Evolutionary conservation across 441 rosid genomes (phyloP).

Genomic region (Iberis amara): DNA sequence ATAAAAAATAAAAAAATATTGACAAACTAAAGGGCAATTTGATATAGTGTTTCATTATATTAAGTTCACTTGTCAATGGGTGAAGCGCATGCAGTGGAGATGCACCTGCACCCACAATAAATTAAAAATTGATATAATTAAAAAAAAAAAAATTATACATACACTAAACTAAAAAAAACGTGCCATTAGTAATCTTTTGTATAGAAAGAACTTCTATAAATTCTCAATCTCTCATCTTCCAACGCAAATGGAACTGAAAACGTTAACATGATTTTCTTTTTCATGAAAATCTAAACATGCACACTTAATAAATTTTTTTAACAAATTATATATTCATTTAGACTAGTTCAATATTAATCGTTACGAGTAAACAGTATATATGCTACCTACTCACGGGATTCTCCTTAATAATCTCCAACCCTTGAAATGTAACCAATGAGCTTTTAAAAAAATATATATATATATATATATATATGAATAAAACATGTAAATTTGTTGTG

Average conservation of each 20-base stretch:
- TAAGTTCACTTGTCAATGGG: background rate
- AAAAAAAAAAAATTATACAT: background rate
- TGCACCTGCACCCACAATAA: too few relatives aligned
- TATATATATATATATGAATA: too few relatives aligned
- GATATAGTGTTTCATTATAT: background rate
- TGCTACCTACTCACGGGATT: constrained; percentile 20
- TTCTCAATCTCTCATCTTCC: constrained; percentile 16
- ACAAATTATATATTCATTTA: constrained; percentile 10
- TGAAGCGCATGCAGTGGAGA: constrained; percentile 17
- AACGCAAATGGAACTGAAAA: constrained; percentile 10
- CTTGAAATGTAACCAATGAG: too few relatives aligned
- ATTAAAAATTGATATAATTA: too few relatives aligned
- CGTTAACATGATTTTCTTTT: background rate
- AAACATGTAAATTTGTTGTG: too few relatives aligned
- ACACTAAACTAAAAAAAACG: background rate
- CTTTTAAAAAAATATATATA: too few relatives aligned
- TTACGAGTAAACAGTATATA: constrained; percentile 4
- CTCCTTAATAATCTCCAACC: constrained; percentile 1
- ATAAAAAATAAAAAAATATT: too few relatives aligned
- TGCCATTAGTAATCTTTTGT: too few relatives aligned
- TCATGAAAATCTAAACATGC: constrained; percentile 23
- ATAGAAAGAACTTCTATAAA: too few relatives aligned
- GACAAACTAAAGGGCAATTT: too few relatives aligned
- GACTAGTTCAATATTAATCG: background rate
- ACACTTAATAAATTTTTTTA: constrained; percentile 1